phyloP scores from a whole-genome alignment of 2,329 filamentous ascomycete genomes.

The Apiospora aurea region DNA sequence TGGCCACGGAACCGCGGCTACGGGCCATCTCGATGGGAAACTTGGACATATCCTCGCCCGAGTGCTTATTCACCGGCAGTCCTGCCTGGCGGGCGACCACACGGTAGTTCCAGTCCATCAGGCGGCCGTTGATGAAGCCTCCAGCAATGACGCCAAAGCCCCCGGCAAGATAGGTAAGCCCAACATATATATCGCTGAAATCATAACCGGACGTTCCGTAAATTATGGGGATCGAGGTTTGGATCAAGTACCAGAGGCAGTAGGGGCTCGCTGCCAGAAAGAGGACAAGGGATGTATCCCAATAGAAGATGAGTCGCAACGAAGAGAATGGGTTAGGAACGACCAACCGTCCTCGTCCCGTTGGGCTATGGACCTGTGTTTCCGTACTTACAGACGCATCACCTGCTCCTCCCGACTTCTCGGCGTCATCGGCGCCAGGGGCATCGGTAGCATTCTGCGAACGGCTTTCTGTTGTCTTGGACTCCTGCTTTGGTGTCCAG shows the following conservation, averaged over 20 bases:
- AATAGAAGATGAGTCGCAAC: slow-evolving; percentile 30
- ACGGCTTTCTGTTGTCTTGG: not conserved
- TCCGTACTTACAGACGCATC: not conserved
- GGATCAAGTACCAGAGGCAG: slow-evolving; percentile 20
- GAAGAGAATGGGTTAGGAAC: slow-evolving; percentile 27
- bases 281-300: slow-evolving; percentile 28
- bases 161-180: slow-evolving; percentile 22
- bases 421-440: not conserved
- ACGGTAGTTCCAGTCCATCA: slow-evolving; percentile 22
- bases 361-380: not conserved
- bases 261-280: slow-evolving; percentile 2
- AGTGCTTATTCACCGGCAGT: slow-evolving; percentile 50
- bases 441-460: not conserved
- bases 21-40: slow-evolving; percentile 42
- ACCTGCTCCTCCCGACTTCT: not conserved
- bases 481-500: not conserved
- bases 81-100: slow-evolving; percentile 40
- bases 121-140: slow-evolving; percentile 18
- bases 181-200: slow-evolving; percentile 20
- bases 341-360: slow-evolving; percentile 8
- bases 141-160: slow-evolving; percentile 21
- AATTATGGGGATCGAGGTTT: slow-evolving; percentile 25
- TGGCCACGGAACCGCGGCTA: slow-evolving; percentile 27
- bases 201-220: slow-evolving; percentile 14
- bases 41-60: slow-evolving; percentile 53